A percentile compares a stretch with the other conserved stretches of the same genome.
These are phyloP conservation scores for Mycena galericulata DNA, from an alignment of 768 basidiomycete species.

Conservation along the genomic window DNA sequence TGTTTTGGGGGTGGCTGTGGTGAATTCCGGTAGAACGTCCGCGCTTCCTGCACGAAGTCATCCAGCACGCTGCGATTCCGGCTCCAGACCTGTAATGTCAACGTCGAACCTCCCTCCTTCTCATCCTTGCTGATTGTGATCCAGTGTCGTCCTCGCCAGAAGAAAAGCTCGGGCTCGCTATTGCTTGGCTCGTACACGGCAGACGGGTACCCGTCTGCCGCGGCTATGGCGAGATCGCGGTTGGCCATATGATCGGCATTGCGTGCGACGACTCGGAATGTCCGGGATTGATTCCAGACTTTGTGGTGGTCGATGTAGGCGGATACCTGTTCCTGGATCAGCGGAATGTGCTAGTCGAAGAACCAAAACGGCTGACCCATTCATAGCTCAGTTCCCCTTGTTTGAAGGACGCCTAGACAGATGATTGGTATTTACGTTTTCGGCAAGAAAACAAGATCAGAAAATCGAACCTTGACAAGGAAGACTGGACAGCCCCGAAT, in stretches of 20 bases:
- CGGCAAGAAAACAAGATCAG: neutral
- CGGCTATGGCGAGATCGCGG: slow-evolving; percentile 30
- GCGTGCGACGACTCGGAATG: slow-evolving; percentile 35
- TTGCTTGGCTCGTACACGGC: slow-evolving; percentile 32
- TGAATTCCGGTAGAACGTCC: slow-evolving; percentile 26
- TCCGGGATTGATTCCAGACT: slow-evolving; percentile 35
- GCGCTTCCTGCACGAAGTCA: slow-evolving; percentile 35
- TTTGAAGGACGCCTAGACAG: slow-evolving; percentile 30
- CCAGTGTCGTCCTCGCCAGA: slow-evolving; percentile 31
- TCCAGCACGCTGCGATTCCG: slow-evolving; percentile 34
- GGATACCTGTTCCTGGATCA: slow-evolving; percentile 8
- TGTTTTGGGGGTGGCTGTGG: slow-evolving; percentile 28
- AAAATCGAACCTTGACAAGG: slow-evolving; percentile 29
- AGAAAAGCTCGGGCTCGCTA: slow-evolving; percentile 32
- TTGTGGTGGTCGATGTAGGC: slow-evolving; percentile 37
- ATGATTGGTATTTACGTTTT: neutral
- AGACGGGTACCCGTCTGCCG: slow-evolving; percentile 29
- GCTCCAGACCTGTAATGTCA: slow-evolving; percentile 36
- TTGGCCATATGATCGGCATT: slow-evolving; percentile 28
- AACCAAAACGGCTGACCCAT: neutral
- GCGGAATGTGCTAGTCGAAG: neutral
- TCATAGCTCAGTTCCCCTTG: slow-evolving; percentile 32
- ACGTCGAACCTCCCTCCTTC: slow-evolving; percentile 27
- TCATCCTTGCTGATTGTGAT: slow-evolving; percentile 36
- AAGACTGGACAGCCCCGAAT: slow-evolving; percentile 20